Base-by-base conservation (phyloP, 345 rosid genomes). In the Rhodamnia argentea region DNA sequence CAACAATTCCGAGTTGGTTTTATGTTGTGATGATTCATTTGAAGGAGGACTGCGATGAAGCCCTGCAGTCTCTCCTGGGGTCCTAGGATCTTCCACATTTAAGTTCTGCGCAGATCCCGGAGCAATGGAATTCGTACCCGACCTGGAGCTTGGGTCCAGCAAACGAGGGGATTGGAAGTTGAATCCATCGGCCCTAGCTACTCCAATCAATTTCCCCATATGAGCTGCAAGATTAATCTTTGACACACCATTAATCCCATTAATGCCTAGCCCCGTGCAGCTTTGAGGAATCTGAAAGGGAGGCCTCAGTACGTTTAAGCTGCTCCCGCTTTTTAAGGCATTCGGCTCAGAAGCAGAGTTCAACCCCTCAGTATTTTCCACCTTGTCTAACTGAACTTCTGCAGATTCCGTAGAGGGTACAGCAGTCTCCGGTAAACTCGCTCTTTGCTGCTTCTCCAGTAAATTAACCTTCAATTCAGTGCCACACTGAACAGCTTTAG, bases 211-310 rank as follows among this genome's bases (percentile, higher is more conserved):
- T 89, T 90, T 91, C 24, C 87, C 92, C 86, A 52, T 89, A 47
- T 92, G 91, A 64, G 90, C 83, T 75, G 92, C 84, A 50, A 87
- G 83, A 87, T 85, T 89, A 83, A 89, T 86, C 42, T 92, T 91
- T 87, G 86, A 87, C 27, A 88, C 75, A 26, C 90, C 87, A 78
- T 88, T 93, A 54, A 88, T 83, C 50, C 95, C 95, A 83, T 93
- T 93, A 85, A 88, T 85, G 81, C 89, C 89, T 8, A 87, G 90
- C 86, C 62, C 88, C 84, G 83, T 50, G 7, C 85, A 83, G 86
- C 51, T 84, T 82, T 86, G 90, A 82, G 82, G 84, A 88, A 62
- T 83, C 86, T 84, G 90, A 83, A 86, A 52, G 7, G 89, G 82
- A 85, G 90, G 90, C 84, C 89, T 90, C 23, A 59, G 86, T 76